phyloP scores from a whole-genome alignment of 106 monocot species.

The Agapanthus africanus region DNA sequence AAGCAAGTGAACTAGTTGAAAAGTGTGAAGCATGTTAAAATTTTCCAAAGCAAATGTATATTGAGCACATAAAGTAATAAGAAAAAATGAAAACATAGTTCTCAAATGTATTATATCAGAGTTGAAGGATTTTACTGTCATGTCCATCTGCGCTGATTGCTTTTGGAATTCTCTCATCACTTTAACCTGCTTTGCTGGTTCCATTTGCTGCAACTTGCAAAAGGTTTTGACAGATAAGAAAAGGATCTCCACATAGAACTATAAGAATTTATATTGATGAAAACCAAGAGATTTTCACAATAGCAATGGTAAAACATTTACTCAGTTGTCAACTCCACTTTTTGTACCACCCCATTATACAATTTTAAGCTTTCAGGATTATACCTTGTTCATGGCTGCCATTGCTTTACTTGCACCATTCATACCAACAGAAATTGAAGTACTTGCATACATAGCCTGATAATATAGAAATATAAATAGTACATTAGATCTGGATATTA shows the following conservation, averaged over 20 bases:
- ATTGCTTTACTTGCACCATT: conserved; percentile 99
- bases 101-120: not conserved
- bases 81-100: not conserved
- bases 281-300: too few relatives aligned
- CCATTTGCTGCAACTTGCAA: conserved; percentile 74
- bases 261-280: too few relatives aligned
- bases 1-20: not conserved
- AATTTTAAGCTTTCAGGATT: not conserved
- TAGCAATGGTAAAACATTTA: too few relatives aligned
- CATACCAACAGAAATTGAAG: conserved; percentile 98
- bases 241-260: not conserved
- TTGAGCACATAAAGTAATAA: not conserved
- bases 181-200: conserved; percentile 82
- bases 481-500: not conserved
- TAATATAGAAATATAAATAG: conserved; percentile 8
- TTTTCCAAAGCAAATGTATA: not conserved
- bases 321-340: too few relatives aligned
- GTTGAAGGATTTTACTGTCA: conserved; percentile 71
- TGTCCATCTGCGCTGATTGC: conserved; percentile 95
- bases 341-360: too few relatives aligned
- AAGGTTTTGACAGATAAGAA: not conserved
- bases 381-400: conserved; percentile 97
- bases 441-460: conserved; percentile 95
- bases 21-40: not conserved
- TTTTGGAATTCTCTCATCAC: conserved; percentile 92